Evolutionary conservation across 1,284 basidiomycete genomes (phyloP).

Genomic region (Rhodotorula sp.): DNA sequence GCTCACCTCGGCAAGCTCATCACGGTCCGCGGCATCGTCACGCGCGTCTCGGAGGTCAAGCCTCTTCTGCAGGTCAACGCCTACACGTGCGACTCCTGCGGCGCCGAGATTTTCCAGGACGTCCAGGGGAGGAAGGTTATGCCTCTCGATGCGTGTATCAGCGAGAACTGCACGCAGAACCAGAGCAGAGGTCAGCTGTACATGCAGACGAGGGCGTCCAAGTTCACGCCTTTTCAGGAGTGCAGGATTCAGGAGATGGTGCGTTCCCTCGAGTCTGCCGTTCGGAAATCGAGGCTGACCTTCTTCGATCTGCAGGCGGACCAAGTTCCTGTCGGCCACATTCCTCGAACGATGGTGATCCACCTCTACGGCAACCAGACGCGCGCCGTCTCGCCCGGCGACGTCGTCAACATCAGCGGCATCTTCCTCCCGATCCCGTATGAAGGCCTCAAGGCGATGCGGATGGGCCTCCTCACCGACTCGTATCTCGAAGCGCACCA

Average conservation of each 20-base stretch:
- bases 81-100: slow-evolving; percentile 97
- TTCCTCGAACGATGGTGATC: slow-evolving; percentile 95
- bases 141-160: slow-evolving; percentile 83
- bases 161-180: slow-evolving; percentile 78
- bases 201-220: slow-evolving; percentile 96
- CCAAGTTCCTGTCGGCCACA: slow-evolving; percentile 98
- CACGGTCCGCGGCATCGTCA: slow-evolving; percentile 95
- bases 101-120: slow-evolving; percentile 97
- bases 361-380: slow-evolving; percentile 89
- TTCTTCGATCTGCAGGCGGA: slow-evolving; percentile 65
- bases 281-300: not conserved
- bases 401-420: slow-evolving; percentile 87
- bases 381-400: slow-evolving; percentile 89
- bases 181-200: slow-evolving; percentile 86
- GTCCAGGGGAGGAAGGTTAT: slow-evolving; percentile 90
- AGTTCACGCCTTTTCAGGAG: slow-evolving; percentile 98
- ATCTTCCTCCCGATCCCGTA: slow-evolving; percentile 87
- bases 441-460: slow-evolving; percentile 80
- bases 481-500: slow-evolving; percentile 93
- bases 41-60: slow-evolving; percentile 97
- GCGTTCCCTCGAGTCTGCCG: slow-evolving; percentile 36
- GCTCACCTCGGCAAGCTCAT: slow-evolving; percentile 84
- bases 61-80: slow-evolving; percentile 95
- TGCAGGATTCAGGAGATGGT: slow-evolving; percentile 99
- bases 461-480: slow-evolving; percentile 93